phyloP scores from a whole-genome alignment of 345 rosid species.

The Corchorus capsularis region DNA sequence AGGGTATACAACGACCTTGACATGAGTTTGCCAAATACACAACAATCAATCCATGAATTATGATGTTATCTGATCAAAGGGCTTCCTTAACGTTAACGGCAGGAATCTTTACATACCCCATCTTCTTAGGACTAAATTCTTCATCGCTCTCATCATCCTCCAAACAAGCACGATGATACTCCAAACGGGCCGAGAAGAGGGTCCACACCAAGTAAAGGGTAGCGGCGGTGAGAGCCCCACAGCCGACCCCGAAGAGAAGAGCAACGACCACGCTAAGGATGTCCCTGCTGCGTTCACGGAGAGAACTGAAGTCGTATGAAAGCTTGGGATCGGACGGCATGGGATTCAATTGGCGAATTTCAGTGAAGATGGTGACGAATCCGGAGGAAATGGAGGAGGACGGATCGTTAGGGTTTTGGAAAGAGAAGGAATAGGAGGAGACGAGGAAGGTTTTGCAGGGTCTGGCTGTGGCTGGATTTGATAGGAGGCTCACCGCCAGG shows the following conservation, averaged over 20 bases:
- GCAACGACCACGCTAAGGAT: constrained; percentile 87
- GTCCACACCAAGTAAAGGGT: constrained; percentile 90
- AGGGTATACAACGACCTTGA: not conserved
- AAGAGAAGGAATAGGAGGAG: constrained; percentile 71
- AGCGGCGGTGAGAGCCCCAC: constrained; percentile 91
- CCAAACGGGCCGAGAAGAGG: constrained; percentile 47
- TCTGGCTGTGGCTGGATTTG: constrained; percentile 39
- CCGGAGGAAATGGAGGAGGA: constrained; percentile 43
- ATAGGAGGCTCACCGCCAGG: constrained; percentile 25
- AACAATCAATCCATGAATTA: not conserved
- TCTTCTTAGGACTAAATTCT: constrained; percentile 61
- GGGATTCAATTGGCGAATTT: constrained; percentile 47
- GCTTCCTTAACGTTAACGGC: constrained; percentile 38
- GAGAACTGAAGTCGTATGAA: constrained; percentile 52
- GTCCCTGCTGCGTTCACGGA: constrained; percentile 79
- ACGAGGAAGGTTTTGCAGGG: constrained; percentile 60
- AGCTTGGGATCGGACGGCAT: constrained; percentile 36
- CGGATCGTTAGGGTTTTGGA: constrained; percentile 45
- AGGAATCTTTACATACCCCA: constrained; percentile 78
- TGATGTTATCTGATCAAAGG: constrained; percentile 30
- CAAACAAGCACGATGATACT: constrained; percentile 25
- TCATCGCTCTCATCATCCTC: constrained; percentile 46
- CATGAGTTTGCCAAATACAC: not conserved
- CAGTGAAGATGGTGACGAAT: constrained; percentile 63
- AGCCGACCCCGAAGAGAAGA: constrained; percentile 86